Evolutionary conservation across 306 rosid species (phyloP), one percentile per base, ranked within the genome.

Genomic region (Alnus glutinosa): DNA sequence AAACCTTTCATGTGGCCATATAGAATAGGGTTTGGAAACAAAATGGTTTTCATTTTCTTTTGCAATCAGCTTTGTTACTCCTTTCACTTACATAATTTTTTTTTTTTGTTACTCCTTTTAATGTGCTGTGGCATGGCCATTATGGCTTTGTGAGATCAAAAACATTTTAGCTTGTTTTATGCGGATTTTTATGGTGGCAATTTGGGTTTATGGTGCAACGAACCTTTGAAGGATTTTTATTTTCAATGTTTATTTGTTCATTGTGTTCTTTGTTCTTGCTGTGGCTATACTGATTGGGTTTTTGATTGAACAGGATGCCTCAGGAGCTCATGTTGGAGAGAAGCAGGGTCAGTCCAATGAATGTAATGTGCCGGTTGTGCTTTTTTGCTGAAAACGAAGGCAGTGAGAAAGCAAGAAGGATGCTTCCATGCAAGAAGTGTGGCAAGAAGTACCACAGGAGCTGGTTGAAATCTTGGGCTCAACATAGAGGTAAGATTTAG

Each of bases 361-460:
- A 92, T 76, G 91, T 90, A 57, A 89, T 91, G 90, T 96, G 99
- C 87, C 89, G 98, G 50, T 89, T 96, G 90, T 96, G 99, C 79
- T 93, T 93, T 84, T 88, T 83, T 76, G 94, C 92, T 44, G 99
- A 96, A 86, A 88, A 90, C 15, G 96, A 96, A 80, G 90, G 94
- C 77, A 93, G 94, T 81, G 96, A 96, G 84, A 91, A 77, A 78
- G 96, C 98, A 18, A 90, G 87, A 54, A 91, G 83, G 87, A 96
- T 96, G 99, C 91, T 96, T 80, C 90, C 99, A 0, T 96, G 99
- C 84, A 96, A 96, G 88, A 91, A 88, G 61, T 96, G 99, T 81
- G 81, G 93, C 81, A 96, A 96, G 87, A 93, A 93, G 79, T 96
- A 96, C 85, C 99, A 96, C 78, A 89, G 97, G 86, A 90, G 84